phyloP scores from a whole-genome alignment of 805 yeast genomes.

The Saturnispora mendoncae region DNA sequence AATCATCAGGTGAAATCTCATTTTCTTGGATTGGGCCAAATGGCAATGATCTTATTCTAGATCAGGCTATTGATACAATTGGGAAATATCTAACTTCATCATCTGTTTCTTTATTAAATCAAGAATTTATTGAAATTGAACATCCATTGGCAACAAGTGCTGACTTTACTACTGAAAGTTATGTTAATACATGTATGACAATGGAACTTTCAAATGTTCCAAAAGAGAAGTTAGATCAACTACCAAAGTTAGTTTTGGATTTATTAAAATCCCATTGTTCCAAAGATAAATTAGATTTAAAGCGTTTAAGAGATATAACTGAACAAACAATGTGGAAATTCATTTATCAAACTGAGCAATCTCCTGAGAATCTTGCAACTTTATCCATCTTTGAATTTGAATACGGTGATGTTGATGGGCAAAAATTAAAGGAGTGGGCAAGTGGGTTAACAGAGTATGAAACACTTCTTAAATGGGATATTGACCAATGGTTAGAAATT shows the following conservation, averaged over 20 bases:
- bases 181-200: slow-evolving; percentile 48
- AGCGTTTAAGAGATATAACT: slow-evolving; percentile 57
- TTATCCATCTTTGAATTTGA: slow-evolving; percentile 70
- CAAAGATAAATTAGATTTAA: slow-evolving; percentile 47
- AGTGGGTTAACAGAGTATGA: slow-evolving; percentile 54
- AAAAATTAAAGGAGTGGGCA: slow-evolving; percentile 47
- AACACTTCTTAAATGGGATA: slow-evolving; percentile 48
- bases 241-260: slow-evolving; percentile 42
- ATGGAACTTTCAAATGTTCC: slow-evolving; percentile 68
- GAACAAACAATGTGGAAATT: slow-evolving; percentile 56
- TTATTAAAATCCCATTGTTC: slow-evolving; percentile 46
- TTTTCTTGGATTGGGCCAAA: slow-evolving; percentile 81
- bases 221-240: slow-evolving; percentile 45
- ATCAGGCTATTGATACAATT: slow-evolving; percentile 63
- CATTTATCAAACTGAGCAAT: slow-evolving; percentile 52
- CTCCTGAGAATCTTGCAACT: slow-evolving; percentile 51
- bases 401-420: slow-evolving; percentile 61
- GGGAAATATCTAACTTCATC: slow-evolving; percentile 69
- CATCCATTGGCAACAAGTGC: slow-evolving; percentile 73
- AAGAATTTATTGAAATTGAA: slow-evolving; percentile 66
- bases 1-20: slow-evolving; percentile 65
- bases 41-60: slow-evolving; percentile 39
- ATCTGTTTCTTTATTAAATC: slow-evolving; percentile 67
- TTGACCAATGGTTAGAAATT: slow-evolving; percentile 57
- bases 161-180: slow-evolving; percentile 68